These are phyloP conservation scores for Sarocladium kiliense DNA, from an alignment of 2,329 filamentous ascomycete species.

Conservation along the genomic window DNA sequence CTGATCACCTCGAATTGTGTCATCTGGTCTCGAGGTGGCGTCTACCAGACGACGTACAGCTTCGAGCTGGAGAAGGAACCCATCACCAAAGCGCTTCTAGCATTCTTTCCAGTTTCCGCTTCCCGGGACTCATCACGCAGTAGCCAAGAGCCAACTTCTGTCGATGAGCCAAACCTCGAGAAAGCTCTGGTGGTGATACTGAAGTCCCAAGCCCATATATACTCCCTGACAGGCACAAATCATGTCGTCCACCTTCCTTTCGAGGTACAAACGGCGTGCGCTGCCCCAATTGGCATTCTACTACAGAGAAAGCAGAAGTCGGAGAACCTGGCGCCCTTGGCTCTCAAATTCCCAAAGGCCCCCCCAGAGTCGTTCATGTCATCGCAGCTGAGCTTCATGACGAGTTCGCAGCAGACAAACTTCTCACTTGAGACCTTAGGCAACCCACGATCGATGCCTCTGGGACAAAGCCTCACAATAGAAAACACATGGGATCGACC, in stretches of 20 bases:
- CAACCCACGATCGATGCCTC: constrained; percentile 48
- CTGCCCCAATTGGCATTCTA: constrained; percentile 76
- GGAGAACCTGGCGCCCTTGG: constrained; percentile 44
- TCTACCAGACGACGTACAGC: constrained; percentile 80
- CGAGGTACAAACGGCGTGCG: constrained; percentile 81
- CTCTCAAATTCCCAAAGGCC: constrained; percentile 53
- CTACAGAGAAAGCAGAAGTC: constrained; percentile 71
- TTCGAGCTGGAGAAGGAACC: constrained; percentile 84
- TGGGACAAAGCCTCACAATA: constrained; percentile 47
- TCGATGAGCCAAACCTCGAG: constrained; percentile 28
- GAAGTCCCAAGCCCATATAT: constrained; percentile 88
- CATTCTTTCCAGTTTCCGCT: constrained; percentile 64
- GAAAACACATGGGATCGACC: constrained; percentile 55
- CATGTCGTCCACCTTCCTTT: constrained; percentile 93
- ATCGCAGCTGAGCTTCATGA: constrained; percentile 54
- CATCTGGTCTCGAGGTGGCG: constrained; percentile 82
- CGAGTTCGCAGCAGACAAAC: constrained; percentile 43
- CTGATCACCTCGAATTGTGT: constrained; percentile 70
- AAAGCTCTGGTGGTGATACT: constrained; percentile 85
- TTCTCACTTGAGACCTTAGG: constrained; percentile 55
- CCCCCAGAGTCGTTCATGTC: constrained; percentile 82
- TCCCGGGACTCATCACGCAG: constrained; percentile 19
- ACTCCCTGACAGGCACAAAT: constrained; percentile 81
- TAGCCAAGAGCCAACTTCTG: constrained; percentile 10
- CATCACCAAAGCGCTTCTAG: constrained; percentile 80